phyloP scores from a whole-genome alignment of 139 green algal genomes.

The Chlamydomonas incerta region DNA sequence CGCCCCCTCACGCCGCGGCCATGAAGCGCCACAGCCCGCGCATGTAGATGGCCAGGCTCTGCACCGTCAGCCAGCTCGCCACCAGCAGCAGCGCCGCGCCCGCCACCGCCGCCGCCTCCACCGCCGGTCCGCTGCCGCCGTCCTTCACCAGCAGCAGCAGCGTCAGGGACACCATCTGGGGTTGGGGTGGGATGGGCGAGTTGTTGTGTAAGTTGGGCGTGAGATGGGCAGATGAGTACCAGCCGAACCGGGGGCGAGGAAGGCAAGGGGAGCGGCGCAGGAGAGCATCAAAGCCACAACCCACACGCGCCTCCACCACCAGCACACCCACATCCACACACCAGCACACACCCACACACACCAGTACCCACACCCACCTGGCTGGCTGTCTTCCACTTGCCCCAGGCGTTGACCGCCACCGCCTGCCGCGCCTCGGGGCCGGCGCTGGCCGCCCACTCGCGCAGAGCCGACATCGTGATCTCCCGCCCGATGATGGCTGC shows the following conservation, averaged over 20 bases:
- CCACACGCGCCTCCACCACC: too few species aligned
- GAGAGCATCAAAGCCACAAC: too few species aligned
- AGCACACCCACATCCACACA: too few species aligned
- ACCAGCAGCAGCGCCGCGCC: conserved; percentile 76
- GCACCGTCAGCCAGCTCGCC: conserved; percentile 78
- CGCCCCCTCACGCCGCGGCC: not conserved
- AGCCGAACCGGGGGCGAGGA: too few species aligned
- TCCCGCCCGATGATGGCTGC: conserved; percentile 91
- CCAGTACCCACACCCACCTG: conserved; percentile 50
- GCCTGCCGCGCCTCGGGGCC: conserved; percentile 78
- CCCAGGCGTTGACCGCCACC: conserved; percentile 86
- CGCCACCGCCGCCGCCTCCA: conserved; percentile 28
- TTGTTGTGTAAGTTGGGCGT: too few species aligned
- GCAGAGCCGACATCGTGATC: conserved; percentile 93
- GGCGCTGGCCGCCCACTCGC: conserved; percentile 91
- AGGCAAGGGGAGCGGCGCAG: too few species aligned
- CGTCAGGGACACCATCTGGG: conserved; percentile 75
- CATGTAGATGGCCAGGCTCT: conserved; percentile 74
- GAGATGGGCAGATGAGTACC: too few species aligned
- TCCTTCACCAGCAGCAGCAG: conserved; percentile 68
- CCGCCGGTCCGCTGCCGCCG: conserved; percentile 39
- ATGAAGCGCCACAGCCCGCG: conserved; percentile 62
- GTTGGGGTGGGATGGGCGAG: too few species aligned
- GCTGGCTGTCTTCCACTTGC: conserved; percentile 93
- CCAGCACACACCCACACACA: not conserved